phyloP scores from a whole-genome alignment of 2,329 filamentous ascomycete genomes.

The Alternaria sp. region DNA sequence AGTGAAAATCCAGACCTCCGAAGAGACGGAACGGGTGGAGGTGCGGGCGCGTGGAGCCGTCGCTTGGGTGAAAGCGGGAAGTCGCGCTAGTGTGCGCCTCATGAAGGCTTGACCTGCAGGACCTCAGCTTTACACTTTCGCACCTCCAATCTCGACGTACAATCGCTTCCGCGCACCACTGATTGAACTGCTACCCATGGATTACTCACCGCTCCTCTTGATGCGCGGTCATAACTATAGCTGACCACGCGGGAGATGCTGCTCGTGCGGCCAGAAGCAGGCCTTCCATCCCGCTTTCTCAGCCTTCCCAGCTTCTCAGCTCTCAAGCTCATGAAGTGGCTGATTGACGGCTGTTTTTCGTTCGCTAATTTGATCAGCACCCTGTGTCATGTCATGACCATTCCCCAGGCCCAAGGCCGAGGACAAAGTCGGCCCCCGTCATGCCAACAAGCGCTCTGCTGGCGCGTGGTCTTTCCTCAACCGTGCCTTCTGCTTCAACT shows the following conservation, averaged over 20 bases:
- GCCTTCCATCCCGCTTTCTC: neutral
- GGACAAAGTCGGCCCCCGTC: neutral
- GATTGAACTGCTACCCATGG: neutral
- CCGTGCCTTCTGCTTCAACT: too few relatives aligned
- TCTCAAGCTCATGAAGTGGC: neutral
- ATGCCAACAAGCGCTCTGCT: neutral
- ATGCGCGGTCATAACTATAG: neutral
- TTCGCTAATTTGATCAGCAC: neutral
- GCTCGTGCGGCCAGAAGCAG: neutral
- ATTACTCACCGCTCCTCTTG: neutral
- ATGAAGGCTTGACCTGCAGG: neutral
- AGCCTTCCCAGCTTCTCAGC: neutral
- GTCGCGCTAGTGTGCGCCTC: neutral
- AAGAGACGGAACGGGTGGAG: neutral
- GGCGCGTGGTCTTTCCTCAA: too few relatives aligned
- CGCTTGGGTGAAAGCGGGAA: neutral
- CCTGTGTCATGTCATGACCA: neutral
- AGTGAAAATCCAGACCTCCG: neutral
- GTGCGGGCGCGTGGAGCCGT: neutral
- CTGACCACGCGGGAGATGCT: neutral
- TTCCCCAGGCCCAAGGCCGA: neutral
- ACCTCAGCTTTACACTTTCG: neutral
- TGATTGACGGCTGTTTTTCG: neutral
- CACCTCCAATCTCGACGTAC: neutral
- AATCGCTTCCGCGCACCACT: neutral